These are phyloP conservation scores for Geoglossum glabrum DNA, from an alignment of 495 filamentous ascomycete species.

Conservation along the genomic window DNA sequence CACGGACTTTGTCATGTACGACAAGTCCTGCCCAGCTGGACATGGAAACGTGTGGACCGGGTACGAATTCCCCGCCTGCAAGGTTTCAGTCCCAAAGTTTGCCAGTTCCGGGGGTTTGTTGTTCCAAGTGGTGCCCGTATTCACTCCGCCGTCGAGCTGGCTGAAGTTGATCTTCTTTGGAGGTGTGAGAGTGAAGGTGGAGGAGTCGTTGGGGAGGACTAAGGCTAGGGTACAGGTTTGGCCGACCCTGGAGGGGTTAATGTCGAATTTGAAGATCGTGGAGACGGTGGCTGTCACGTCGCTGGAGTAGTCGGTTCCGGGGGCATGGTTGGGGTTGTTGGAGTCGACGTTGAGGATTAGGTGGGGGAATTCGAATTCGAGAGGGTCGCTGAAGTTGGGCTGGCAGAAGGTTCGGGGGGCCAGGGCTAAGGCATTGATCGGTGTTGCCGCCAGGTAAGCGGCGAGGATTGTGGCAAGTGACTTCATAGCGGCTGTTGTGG, in stretches of 20 bases:
- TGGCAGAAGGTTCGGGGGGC: too few relatives aligned
- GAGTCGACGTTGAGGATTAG: conserved; percentile 46
- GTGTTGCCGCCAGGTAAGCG: too few relatives aligned
- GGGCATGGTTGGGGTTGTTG: conserved; percentile 26
- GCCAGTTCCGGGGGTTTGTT: conserved; percentile 25
- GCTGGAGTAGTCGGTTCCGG: conserved; percentile 34
- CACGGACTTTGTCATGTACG: conserved; percentile 30
- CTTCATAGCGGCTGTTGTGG: too few relatives aligned
- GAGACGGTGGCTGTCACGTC: conserved; percentile 33
- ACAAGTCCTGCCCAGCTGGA: conserved; percentile 28
- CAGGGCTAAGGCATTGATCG: too few relatives aligned
- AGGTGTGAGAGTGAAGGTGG: conserved; percentile 34
- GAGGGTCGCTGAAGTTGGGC: not conserved
- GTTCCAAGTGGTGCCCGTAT: conserved; percentile 26
- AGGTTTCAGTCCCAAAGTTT: conserved; percentile 26
- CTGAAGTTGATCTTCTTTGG: conserved; percentile 35
- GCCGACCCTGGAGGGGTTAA: conserved; percentile 29
- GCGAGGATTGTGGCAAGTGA: too few relatives aligned
- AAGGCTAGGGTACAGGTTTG: conserved; percentile 47
- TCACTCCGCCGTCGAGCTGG: conserved; percentile 22
- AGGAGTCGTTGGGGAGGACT: conserved; percentile 39
- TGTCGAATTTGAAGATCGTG: conserved; percentile 50
- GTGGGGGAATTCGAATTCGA: conserved; percentile 28
- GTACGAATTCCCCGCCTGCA: conserved; percentile 36
- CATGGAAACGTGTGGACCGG: conserved; percentile 35